These are phyloP conservation scores for Diospyros lotus DNA, from an alignment of 148 eudicot species.

Conservation along the genomic window DNA sequence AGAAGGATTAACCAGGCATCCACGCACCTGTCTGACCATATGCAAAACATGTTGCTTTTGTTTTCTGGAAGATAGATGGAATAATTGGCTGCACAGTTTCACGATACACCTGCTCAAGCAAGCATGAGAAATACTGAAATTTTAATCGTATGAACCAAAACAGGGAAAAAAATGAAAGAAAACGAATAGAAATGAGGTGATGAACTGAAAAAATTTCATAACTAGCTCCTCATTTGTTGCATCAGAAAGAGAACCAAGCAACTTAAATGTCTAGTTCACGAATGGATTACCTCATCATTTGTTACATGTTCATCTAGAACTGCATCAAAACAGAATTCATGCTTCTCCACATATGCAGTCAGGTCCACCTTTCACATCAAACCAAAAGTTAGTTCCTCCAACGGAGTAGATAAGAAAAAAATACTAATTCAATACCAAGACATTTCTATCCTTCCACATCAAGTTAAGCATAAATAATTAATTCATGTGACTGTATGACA, in stretches of 20 bases:
- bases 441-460: conserved; percentile 1
- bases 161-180: too few relatives aligned
- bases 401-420: background rate
- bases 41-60: conserved; percentile 98
- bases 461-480: background rate
- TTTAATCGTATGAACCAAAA: background rate
- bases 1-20: conserved; percentile 12
- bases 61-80: conserved; percentile 83
- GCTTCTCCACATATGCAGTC: conserved; percentile 98
- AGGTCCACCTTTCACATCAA: conserved; percentile 68
- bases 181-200: background rate
- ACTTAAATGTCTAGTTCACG: conserved; percentile 3
- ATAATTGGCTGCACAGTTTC: conserved; percentile 87
- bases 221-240: background rate
- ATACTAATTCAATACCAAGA: background rate
- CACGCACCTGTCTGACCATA: conserved; percentile 94
- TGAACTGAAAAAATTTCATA: background rate
- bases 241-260: background rate
- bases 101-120: conserved; percentile 68
- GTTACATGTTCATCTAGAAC: conserved; percentile 85
- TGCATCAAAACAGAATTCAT: conserved; percentile 97
- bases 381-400: conserved; percentile 19
- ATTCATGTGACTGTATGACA: background rate
- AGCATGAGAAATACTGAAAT: conserved; percentile 7
- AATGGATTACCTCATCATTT: conserved; percentile 70